Base-by-base conservation (phyloP, 2,329 filamentous ascomycete species). In the Ramularia endophylla region DNA sequence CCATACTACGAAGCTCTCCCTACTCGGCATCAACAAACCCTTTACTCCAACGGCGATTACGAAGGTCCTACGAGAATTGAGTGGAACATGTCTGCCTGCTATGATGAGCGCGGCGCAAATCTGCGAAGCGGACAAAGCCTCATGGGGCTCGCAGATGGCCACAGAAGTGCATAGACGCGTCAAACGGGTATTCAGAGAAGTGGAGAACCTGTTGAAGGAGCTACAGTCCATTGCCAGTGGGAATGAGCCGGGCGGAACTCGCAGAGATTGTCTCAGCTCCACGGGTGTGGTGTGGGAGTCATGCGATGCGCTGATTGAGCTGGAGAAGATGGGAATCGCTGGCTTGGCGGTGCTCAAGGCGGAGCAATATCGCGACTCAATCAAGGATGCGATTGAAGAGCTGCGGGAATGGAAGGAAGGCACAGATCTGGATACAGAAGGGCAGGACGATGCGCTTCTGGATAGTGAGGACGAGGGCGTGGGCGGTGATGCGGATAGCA, bases 351-450 rank as follows among this genome's bases (percentile, higher is more conserved):
- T 84, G 0, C 71, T 75, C 51, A 88, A 83, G 58, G 83, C 83
- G 2, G 78, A 86, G 52, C 74, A 88, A 60, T 86, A 83, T 65
- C 71, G 80, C 29, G 85, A 85, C 41, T 77, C 84, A 2, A 68
- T 95, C 17, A 78, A 85, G 53, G 90, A 95, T 66, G 84, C 87
- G 0, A 77, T 94, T 52, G 78, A 85, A 48, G 90, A 95, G 66
- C 64, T 95, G 50, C 86, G 87, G 60, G 87, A 90, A 54, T 95
- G 89, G 87, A 80, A 82, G 17, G 76, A 78, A 3, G 79, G 79
- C 1, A 80, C 79, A 1, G 70, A 75, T 11, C 62, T 74, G 0
- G 71, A 69, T 5, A 51, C 47, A 7, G 60, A 66, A 4, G 62
- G 59, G 0, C 50, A 53, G 1, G 57, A 53, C 4, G 62, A 63